Base-by-base conservation (phyloP, 345 rosid species). In the Cardamine resedifolia region DNA sequence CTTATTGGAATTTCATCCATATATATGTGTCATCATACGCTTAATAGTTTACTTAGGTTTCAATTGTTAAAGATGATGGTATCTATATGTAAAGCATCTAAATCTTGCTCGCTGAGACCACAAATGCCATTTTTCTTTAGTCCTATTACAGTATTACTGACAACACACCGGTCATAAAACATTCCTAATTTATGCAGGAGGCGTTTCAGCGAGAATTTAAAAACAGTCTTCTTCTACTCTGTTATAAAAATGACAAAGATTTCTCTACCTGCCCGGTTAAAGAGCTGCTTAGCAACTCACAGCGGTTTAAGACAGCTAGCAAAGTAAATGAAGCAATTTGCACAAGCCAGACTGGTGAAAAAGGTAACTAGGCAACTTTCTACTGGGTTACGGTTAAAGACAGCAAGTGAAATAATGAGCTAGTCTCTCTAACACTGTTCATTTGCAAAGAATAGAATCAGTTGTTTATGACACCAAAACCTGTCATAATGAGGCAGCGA, bases 261-360 rank as follows among this genome's bases (percentile, higher is more conserved):
- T 80, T 79, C 53, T 70, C 87, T 64, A 86, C 79, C 75, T 86
- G 92, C 58, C 98, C 96, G 1, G 85, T 81, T 26, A 83, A 87
- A 47, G 90, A 85, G 36, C 91, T 88, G 70, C 78, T 88, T 53
- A 90, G 87, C 75, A 82, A 83, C 41, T 81, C 88, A 9, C 95
- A 90, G 70, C 88, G 91, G 64, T 81, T 82, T 55, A 87, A 90
- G 84, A 87, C 91, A 10, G 96, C 98, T 30, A 84, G 87, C 74
- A 89, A 87, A 72, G 92, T 90, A 65, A 88, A 90, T 59, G 91
- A 89, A 34, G 96, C 96, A 50, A 88, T 90, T 62, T 88, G 85
- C 58, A 88, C 87, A 43, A 92, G 96, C 82, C 96, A 90, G 86
- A 83, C 91, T 58, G 96, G 83, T 71, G 92, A 90, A 78, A 91